A percentile compares a stretch with the other conserved stretches of the same genome.
Conservation (phyloP, 352 stramenopile species). For the Globisporangium canariense region DNA sequence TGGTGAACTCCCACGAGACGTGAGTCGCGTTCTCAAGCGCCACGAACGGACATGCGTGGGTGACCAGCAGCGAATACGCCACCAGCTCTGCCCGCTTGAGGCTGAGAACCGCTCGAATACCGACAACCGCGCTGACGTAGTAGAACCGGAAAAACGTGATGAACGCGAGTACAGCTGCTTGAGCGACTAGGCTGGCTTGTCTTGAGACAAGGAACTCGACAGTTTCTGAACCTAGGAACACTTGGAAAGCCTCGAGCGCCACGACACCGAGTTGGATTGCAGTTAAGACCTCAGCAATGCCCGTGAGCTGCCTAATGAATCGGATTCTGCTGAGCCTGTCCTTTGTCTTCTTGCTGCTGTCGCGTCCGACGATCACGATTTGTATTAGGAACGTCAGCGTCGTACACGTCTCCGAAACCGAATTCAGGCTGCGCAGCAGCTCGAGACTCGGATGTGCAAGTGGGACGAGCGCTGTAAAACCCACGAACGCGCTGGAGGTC, state of each 20-base stretch:
- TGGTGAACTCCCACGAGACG: constrained; percentile 27
- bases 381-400: constrained; percentile 30
- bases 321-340: constrained; percentile 13
- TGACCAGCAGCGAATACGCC: constrained; percentile 26
- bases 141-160: constrained; percentile 34
- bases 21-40: constrained; percentile 14
- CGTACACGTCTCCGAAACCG: constrained; percentile 31
- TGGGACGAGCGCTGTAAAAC: constrained; percentile 19
- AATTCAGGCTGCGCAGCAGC: constrained; percentile 19
- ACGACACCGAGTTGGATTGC: background rate
- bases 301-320: constrained; percentile 17
- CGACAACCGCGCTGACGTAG: background rate
- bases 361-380: constrained; percentile 29
- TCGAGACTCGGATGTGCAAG: constrained; percentile 20
- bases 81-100: constrained; percentile 17
- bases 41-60: constrained; percentile 35
- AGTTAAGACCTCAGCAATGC: constrained; percentile 19
- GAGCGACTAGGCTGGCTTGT: constrained; percentile 16
- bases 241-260: background rate
- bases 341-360: constrained; percentile 18
- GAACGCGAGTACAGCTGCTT: constrained; percentile 27
- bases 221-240: background rate
- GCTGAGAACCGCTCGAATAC: constrained; percentile 3
- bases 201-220: background rate
- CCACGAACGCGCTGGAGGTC: constrained; percentile 15